Conservation (phyloP, 208 protist genomes). For the Acanthamoeba triangularis region DNA sequence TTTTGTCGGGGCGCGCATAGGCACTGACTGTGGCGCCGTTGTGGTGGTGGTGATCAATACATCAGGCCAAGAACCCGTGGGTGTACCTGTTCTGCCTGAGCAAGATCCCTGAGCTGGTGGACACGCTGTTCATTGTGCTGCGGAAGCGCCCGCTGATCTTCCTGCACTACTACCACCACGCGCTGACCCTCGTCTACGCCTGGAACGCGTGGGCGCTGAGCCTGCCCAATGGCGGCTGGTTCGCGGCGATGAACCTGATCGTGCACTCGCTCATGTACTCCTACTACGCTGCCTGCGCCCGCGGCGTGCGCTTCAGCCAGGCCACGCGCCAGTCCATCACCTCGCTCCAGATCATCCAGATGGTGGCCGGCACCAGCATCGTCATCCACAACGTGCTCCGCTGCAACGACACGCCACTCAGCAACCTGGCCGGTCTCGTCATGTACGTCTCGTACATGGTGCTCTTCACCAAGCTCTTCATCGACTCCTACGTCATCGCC, state of each 20-base stretch:
- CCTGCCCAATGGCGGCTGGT: slow-evolving; percentile 86
- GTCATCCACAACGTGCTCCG: slow-evolving; percentile 75
- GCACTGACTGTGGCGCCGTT: too few relatives aligned
- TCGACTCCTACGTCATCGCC: slow-evolving; percentile 89
- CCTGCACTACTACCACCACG: slow-evolving; percentile 95
- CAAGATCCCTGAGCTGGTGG: slow-evolving; percentile 88
- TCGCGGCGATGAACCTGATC: slow-evolving; percentile 96
- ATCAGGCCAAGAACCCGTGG: slow-evolving; percentile 23
- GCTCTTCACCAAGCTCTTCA: slow-evolving; percentile 94
- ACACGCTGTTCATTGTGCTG: slow-evolving; percentile 93
- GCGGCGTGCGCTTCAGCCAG: slow-evolving; percentile 79
- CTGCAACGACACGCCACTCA: background rate
- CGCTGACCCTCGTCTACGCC: slow-evolving; percentile 95
- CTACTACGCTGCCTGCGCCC: slow-evolving; percentile 95
- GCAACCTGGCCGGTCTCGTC: slow-evolving; percentile 84
- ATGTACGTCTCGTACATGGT: slow-evolving; percentile 96
- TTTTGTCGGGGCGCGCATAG: too few relatives aligned
- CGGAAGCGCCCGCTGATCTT: slow-evolving; percentile 91
- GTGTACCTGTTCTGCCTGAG: slow-evolving; percentile 69
- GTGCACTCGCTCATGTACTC: slow-evolving; percentile 97
- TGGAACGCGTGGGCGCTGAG: slow-evolving; percentile 89
- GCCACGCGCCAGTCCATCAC: slow-evolving; percentile 1
- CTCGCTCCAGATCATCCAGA: slow-evolving; percentile 91
- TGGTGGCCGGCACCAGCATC: slow-evolving; percentile 90
- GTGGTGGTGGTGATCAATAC: too few relatives aligned